Evolutionary conservation across 352 stramenopile species (phyloP), one percentile per base, ranked within the genome.

Genomic region (Phytophthora sp.): DNA sequence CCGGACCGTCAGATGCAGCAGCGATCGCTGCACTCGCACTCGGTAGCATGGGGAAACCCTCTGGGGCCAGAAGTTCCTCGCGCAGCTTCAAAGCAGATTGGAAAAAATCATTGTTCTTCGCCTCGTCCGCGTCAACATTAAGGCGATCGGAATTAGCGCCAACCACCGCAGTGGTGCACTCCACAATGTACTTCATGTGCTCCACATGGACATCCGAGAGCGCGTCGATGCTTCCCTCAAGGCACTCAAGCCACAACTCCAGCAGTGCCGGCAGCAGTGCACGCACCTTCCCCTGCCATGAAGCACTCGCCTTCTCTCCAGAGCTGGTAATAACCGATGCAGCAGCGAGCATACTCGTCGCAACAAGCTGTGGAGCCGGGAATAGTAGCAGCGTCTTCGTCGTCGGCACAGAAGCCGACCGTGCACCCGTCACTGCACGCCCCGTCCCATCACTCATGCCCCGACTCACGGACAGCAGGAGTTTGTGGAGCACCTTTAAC

Each of bases 131-230:
- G 23, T 63, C 47, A 42, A 52, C 21, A 51, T 62, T 29, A 57
- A 78, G 30, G 23, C 71, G 44, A 11, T 67, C 53, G 4, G 53
- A 56, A 33, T 90, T 92, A 15, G 76, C 83, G 5, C 66, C 57
- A 21, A 93, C 39, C 15, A 93, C 85, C 36, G 85, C 69, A 2
- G 81, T 84, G 8, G 71, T 66, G 54, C 81, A 86, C 71, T 93
- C 83, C n/a, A 92, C 77, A 57, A 93, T 85, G 46, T 84, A 84
- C 61, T 88, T 78, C 73, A 95, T 84, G 70, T 91, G 82, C 63
- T 91, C 79, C 12, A 92, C 50, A 39, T 85, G 82, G 9, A 82
- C 69, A n/a, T 91, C 79, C 13, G 77, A 78, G 1, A 93, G 71
- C 11, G 74, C 68, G 26, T 93, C 84, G 0, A 55, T 63, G 18